Conservation (phyloP, 2,329 filamentous ascomycete genomes). For the Rutstroemia sp. region DNA sequence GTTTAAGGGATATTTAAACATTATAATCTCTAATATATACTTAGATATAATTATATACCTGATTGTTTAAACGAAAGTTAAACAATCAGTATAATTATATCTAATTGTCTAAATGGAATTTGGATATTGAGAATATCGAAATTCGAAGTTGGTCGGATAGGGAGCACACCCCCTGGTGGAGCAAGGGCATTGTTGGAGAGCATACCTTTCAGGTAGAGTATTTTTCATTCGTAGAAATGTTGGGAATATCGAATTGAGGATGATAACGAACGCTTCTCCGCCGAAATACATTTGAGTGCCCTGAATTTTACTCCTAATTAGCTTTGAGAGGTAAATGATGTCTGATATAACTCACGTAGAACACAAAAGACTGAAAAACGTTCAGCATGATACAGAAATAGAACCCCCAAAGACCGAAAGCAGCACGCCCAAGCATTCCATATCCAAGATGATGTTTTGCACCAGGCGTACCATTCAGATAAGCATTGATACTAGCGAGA, state of each 20-base stretch:
- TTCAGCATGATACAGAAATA: neutral
- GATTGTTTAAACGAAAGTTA: no score
- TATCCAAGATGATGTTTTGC: neutral
- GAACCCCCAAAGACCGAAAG: neutral
- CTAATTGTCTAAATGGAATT: no score
- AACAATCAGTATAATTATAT: no score
- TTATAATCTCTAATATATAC: no score
- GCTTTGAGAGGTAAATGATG: neutral
- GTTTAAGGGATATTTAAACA: no score
- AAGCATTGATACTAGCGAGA: neutral
- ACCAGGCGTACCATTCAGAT: neutral
- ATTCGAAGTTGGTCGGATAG: no score
- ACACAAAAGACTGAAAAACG: neutral
- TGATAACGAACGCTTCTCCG: neutral
- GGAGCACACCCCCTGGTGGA: no score
- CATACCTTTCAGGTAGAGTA: conserved; percentile 27
- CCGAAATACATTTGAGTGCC: neutral
- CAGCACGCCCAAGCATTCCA: neutral
- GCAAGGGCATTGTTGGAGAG: conserved; percentile 31
- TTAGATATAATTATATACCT: no score
- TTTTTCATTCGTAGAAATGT: conserved; percentile 31
- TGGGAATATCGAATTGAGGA: conserved; percentile 30
- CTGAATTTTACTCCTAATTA: neutral
- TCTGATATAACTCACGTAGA: neutral
- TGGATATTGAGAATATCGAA: no score